Base-by-base conservation (phyloP, 2,329 filamentous ascomycete genomes). In the Colletotrichum lupini region DNA sequence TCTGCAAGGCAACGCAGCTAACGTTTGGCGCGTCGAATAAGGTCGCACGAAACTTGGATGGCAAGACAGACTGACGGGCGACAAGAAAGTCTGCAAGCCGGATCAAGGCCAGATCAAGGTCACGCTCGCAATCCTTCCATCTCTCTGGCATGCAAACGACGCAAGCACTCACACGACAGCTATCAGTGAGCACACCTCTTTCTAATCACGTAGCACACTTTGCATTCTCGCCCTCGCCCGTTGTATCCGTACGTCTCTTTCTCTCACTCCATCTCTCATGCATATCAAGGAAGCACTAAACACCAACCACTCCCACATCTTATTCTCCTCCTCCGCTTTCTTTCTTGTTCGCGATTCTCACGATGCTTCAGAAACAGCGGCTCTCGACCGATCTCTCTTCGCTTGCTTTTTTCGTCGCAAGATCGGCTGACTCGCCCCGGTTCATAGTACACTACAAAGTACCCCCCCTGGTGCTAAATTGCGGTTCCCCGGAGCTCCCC, bases 291-390 rank as follows among this genome's bases (percentile, higher is more conserved):
- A 63, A n/a, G 30, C 24, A 63, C 24, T 63, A 22, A 62, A 53
- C 49, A 46, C 16, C 49, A 60, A 42, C 61, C 52, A 35, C 35
- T 61, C 60, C 53, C 42, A 28, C 14, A 46, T n/a, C 65, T 22
- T 60, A 28, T 57, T 35, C 19, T 26, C 26, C 57, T 30, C 19
- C 22, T 67, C 49, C 63, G 35, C 53, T 63, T 61, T 49, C 42
- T 52, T 53, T 37, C 56, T 60, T 63, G 66, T 58, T 56, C 61
- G 63, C 60, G 71, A 67, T 53, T 62, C 60, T 77, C 77, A 76
- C 75, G 77, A 78, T 78, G 75, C 68, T 67, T 69, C 65, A 60
- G 72, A 72, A 73, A 71, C 71, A 71, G 57, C 67, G 55, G 61
- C 71, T 62, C 42, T 68, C 30, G 67, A 73, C 49, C 68, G 57